Base-by-base conservation (phyloP, 1,139 yeast genomes). In the Magnusiomyces magnusii region DNA sequence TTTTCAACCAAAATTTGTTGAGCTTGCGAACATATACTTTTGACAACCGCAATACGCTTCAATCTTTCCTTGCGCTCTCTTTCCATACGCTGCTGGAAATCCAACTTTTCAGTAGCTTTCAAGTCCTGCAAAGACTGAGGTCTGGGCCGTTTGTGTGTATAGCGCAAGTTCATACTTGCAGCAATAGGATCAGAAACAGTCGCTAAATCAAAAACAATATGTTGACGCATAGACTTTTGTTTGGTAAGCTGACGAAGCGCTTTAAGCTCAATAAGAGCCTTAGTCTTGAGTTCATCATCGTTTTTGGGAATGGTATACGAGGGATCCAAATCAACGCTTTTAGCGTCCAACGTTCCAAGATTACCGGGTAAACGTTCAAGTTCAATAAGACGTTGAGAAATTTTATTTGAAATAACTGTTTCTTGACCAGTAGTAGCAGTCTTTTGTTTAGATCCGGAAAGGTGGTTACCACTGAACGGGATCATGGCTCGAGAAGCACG, bases 151-250 rank as follows among this genome's bases (percentile, higher is more conserved):
- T 78, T 68, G 64, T 72, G 74, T 53, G 68, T 64, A 23, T 73
- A 69, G 7, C 80, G 71, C 57, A 67, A 65, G 47, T 73, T 70
- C 66, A 69, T 65, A 49, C 71, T 68, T 54, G 66, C 67, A 17
- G 73, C 67, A 24, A 71, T 61, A 3, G 69, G 65, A 25, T 73
- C 71, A 1, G 73, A 64, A 41, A 68, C 65, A 50, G 72, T 68
- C 1, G 96, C 87, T 54, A 84, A 79, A 59, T 83, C 82, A 58
- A 82, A 81, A 15, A 92, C 76, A 41, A 95, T 73, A 63, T 80
- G 83, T 69, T 89, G 91, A 66, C 96, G 87, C 63, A 93, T 68
- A 56, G 86, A 85, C 69, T 92, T 92, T 69, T 95, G 99, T 66
- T 88, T 86, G 1, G 93, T 80, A 62, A 95, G 78, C 44, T 92